A percentile compares a stretch with the other conserved stretches of the same genome.
phyloP scores from a whole-genome alignment of 1,284 basidiomycete genomes.

The Malassezia obtusa region DNA sequence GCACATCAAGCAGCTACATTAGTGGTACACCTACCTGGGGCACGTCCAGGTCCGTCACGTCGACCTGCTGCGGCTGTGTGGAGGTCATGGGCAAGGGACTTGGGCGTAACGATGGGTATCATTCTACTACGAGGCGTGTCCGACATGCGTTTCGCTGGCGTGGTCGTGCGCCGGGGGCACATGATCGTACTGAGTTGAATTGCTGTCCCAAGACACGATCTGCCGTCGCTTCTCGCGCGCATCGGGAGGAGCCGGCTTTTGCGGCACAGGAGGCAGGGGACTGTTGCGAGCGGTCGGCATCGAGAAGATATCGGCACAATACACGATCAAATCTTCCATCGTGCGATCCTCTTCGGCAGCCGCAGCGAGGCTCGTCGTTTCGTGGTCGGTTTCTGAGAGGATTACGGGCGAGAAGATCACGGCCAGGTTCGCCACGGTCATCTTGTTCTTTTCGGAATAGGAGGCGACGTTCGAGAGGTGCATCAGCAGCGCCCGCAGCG shows the following conservation, averaged over 20 bases:
- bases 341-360: constrained; percentile 43
- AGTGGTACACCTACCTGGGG: constrained; percentile 22
- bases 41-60: constrained; percentile 29
- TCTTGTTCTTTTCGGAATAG: constrained; percentile 71
- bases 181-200: not conserved
- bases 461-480: constrained; percentile 71
- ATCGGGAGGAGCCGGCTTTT: not conserved
- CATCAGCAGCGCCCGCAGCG: constrained; percentile 73
- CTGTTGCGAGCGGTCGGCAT: not conserved
- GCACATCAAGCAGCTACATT: constrained; percentile 36
- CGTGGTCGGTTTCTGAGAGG: constrained; percentile 35
- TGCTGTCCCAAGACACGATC: not conserved
- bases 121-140: not conserved
- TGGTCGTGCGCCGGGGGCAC: not conserved
- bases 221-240: not conserved
- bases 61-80: constrained; percentile 31
- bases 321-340: constrained; percentile 39
- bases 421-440: constrained; percentile 63
- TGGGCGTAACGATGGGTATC: not conserved
- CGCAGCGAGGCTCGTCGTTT: constrained; percentile 34
- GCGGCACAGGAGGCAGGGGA: constrained; percentile 1
- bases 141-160: not conserved
- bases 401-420: constrained; percentile 46
- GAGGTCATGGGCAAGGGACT: constrained; percentile 12
- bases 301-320: constrained; percentile 30